Evolutionary conservation across 129 eudicot species (phyloP), one percentile per base, ranked within the genome.

Genomic region (Flaveria trinervia): DNA sequence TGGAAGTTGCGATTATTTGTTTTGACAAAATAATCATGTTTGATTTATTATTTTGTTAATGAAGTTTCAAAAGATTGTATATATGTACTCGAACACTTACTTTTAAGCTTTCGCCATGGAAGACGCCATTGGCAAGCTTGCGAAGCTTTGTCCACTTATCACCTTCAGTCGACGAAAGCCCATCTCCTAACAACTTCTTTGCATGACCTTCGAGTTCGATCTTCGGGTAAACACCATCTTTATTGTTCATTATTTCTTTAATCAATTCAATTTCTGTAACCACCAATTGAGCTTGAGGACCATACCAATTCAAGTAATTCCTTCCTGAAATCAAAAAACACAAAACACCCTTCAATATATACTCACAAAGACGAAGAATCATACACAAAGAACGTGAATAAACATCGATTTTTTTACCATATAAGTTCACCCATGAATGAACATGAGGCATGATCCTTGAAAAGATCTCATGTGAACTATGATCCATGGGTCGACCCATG

Each of bases 101-200:
- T 59, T 86, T 88, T 73, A 88, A 76, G 80, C 89, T 88, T 64
- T 88, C 90, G 7, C 79, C 87, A 71, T 91, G 90, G 66, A 91
- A 91, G 50, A 74, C 86, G 30, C 88, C 86, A 70, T 81, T 91
- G 39, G 97, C 91, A n/a, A 88, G 84, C 81, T 91, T 91, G 60
- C 97, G 81, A 74, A 86, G 82, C 73, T 83, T 86, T 0, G 65
- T 59, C 97, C 97, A 91, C 51, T 91, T 91, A 71, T 86, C 80
- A 7, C 97, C 97, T 67, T 85, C 46, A 3, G 88, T 76, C 20
- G 93, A 57, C 4, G 86, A 72, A 49, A 91, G 86, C 52, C 94
- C 92, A 4, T 88, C 97, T 65, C 97, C 97, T n/a, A 88, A 25
- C 28, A 91, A 74, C 84, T 84, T 88, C 83, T 86, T 91, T 1